Base-by-base conservation (phyloP, 192 early-diverging fungal species). In the Coemansia sp. region DNA sequence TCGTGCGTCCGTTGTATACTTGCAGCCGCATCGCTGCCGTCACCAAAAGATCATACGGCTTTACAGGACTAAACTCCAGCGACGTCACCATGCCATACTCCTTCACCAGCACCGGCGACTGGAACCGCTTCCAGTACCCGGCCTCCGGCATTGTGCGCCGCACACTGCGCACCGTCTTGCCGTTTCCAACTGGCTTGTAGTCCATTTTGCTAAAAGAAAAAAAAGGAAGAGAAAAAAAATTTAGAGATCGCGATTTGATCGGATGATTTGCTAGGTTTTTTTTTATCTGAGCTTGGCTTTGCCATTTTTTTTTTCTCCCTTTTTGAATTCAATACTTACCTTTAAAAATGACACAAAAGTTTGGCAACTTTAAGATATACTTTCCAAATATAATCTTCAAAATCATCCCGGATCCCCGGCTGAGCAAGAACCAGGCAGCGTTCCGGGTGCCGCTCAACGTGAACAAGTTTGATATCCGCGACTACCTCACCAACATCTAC, bases 381-480 rank as follows among this genome's bases (percentile, higher is more conserved):
- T 87, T 97, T 62, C 94, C 94, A 12, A 90, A 90, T 60, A 73
- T 94, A 39, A 62, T 90, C 11, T 88, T 97, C 69, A 87, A 85
- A 57, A 82, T 95, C 37, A 85, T 92, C 4, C 88, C 85, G 53
- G 75, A 78, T 55, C 80, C 82, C 15, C 67, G 69, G 17, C 83
- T 94, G 5, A 85, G 83, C 51, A 84, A 85, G 30, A 92, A 94
- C 69, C 91, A 93, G 64, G 89, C 87, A 18, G 92, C 91, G 21
- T 97, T 97, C 84, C 84, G 88, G 18, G 87, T 93, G 4, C 95
- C 95, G 23, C 87, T 87, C 21, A 80, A 84, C 23, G 74, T 89
- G 58, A 97, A 96, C 87, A 97, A 97, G 79, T 82, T 97, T 38
- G 95, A 97, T 66, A 91, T 97, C 64, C 81, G 83, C 39, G 85